Conservation (phyloP, 2,329 filamentous ascomycete species). For the Cladosporium sp. region DNA sequence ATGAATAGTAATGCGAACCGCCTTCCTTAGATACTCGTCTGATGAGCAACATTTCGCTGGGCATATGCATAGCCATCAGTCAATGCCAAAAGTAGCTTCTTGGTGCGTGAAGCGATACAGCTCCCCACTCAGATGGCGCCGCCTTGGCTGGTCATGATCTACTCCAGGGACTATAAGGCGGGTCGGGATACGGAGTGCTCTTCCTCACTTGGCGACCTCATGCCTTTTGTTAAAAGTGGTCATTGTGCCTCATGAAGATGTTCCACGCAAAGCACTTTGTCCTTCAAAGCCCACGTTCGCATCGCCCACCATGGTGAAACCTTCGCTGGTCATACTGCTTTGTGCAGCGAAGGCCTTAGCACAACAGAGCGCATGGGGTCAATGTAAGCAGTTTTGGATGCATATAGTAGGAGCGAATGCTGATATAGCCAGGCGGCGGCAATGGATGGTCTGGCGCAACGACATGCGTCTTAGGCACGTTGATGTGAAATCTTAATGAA, state of each 20-base stretch:
- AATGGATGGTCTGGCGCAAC: slow-evolving; percentile 39
- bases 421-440: slow-evolving; percentile 32
- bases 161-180: not conserved
- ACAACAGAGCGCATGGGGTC: slow-evolving; percentile 32
- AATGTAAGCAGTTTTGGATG: slow-evolving; percentile 31
- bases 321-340: not conserved
- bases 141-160: not conserved
- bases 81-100: not conserved
- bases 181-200: not conserved
- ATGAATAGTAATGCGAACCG: not conserved
- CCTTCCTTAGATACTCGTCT: not conserved
- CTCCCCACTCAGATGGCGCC: not conserved
- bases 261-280: not conserved
- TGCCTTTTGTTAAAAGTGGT: not conserved
- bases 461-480: slow-evolving; percentile 32
- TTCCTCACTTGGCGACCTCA: not conserved
- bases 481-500: not conserved
- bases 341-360: slow-evolving; percentile 4
- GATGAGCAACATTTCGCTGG: not conserved
- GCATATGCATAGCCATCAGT: not conserved
- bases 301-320: not conserved
- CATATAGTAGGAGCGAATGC: not conserved
- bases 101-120: not conserved
- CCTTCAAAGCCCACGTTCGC: not conserved
- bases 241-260: not conserved